A percentile compares a stretch with the other conserved stretches of the same genome.
Conservation (phyloP, 805 yeast species). For the Starmera dryadoides region DNA sequence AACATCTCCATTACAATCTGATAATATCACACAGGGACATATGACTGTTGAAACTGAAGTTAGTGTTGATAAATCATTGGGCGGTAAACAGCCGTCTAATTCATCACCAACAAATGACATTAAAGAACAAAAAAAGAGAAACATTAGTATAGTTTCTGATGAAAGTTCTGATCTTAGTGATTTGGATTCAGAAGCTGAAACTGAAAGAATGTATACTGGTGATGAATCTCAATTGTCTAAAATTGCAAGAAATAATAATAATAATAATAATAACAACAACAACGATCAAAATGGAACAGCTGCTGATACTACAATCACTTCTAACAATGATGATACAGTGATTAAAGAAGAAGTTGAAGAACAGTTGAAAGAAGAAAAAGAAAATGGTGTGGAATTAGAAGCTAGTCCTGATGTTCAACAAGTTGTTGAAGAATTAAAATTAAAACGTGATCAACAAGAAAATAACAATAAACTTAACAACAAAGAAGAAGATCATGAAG, state of each 20-base stretch:
- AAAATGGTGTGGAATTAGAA: slow-evolving; percentile 12
- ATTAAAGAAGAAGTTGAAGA: slow-evolving; percentile 17
- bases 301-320: slow-evolving; percentile 6
- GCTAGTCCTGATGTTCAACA: slow-evolving; percentile 14
- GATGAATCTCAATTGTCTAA: slow-evolving; percentile 31
- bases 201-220: slow-evolving; percentile 68
- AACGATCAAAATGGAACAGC: too few species aligned
- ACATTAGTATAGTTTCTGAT: slow-evolving; percentile 17
- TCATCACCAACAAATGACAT: slow-evolving; percentile 15
- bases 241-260: slow-evolving; percentile 28
- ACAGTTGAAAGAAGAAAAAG: slow-evolving; percentile 14
- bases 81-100: slow-evolving; percentile 15
- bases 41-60: background rate
- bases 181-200: slow-evolving; percentile 80
- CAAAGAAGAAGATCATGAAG: slow-evolving; percentile 19
- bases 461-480: slow-evolving; percentile 11
- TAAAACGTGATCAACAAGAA: slow-evolving; percentile 6
- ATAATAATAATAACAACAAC: too few species aligned
- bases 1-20: background rate
- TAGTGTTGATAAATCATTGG: background rate
- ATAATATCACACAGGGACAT: background rate
- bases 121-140: slow-evolving; percentile 8
- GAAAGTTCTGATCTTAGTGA: slow-evolving; percentile 44
- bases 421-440: slow-evolving; percentile 13
- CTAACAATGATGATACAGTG: slow-evolving; percentile 13